These are phyloP conservation scores for Lachnellula arida DNA, from an alignment of 2,329 filamentous ascomycete species.

Conservation along the genomic window DNA sequence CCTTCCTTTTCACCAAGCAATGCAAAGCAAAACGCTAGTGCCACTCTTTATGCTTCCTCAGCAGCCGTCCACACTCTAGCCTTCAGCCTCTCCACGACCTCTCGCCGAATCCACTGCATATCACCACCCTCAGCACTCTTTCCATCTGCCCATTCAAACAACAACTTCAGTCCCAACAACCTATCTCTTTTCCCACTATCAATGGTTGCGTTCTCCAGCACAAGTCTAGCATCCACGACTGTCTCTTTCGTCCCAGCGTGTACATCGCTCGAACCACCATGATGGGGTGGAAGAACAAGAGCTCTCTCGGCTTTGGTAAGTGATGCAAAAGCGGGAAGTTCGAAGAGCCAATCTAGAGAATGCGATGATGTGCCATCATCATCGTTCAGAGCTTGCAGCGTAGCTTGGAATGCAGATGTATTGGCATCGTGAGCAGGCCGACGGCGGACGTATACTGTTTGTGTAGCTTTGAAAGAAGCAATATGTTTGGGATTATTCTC, in stretches of 20 bases:
- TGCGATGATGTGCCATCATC: conserved; percentile 41
- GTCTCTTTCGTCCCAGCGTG: conserved; percentile 51
- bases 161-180: conserved; percentile 55
- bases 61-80: conserved; percentile 43
- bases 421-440: conserved; percentile 52
- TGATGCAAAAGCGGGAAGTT: conserved; percentile 47
- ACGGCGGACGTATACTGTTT: conserved; percentile 59
- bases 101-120: conserved; percentile 49
- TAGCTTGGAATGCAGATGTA: conserved; percentile 56
- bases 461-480: conserved; percentile 52
- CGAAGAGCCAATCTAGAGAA: conserved; percentile 61
- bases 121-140: conserved; percentile 36
- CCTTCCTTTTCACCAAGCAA: neutral
- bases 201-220: conserved; percentile 47
- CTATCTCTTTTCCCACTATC: conserved; percentile 48
- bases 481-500: conserved; percentile 50
- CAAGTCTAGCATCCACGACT: conserved; percentile 57
- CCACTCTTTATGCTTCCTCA: conserved; percentile 6
- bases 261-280: conserved; percentile 36
- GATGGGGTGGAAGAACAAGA: conserved; percentile 43
- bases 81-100: conserved; percentile 51
- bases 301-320: conserved; percentile 55
- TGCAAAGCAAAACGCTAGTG: neutral
- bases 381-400: conserved; percentile 59
- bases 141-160: conserved; percentile 64